Conservation (phyloP, 805 yeast genomes). For the Candida cerambycidarum region DNA sequence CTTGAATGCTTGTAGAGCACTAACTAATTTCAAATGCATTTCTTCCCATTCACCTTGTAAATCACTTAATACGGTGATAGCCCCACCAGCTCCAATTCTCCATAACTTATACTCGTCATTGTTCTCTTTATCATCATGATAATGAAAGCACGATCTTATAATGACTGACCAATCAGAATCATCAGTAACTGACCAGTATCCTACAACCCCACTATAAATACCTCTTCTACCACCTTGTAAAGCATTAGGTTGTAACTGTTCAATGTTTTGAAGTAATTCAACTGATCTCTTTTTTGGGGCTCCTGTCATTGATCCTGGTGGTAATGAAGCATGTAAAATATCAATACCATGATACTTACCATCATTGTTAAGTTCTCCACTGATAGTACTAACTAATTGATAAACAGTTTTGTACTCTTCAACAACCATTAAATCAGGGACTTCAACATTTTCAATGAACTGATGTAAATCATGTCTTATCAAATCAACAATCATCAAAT, state of each 20-base stretch:
- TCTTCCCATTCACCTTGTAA: constrained; percentile 90
- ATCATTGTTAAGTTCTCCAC: constrained; percentile 49
- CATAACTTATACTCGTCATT: constrained; percentile 41
- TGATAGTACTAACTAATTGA: constrained; percentile 88
- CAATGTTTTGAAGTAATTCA: constrained; percentile 67
- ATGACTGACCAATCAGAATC: constrained; percentile 95
- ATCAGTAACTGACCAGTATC: constrained; percentile 89
- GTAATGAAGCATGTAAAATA: constrained; percentile 72
- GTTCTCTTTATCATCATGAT: constrained; percentile 47
- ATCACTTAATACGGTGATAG: constrained; percentile 85
- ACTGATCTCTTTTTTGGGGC: constrained; percentile 96
- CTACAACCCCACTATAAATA: constrained; percentile 89
- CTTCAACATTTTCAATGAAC: constrained; percentile 63
- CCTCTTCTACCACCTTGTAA: constrained; percentile 61
- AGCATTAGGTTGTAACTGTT: constrained; percentile 37
- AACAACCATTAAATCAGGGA: constrained; percentile 79
- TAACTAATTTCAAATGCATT: constrained; percentile 74
- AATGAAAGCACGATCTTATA: constrained; percentile 78
- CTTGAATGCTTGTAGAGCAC: constrained; percentile 73
- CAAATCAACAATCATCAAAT: constrained; percentile 93
- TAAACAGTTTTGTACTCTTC: constrained; percentile 91
- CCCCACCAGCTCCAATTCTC: constrained; percentile 98
- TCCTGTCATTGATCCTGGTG: constrained; percentile 99
- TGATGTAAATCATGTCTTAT: constrained; percentile 88
- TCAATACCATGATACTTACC: constrained; percentile 67